phyloP scores from a whole-genome alignment of 2,329 filamentous ascomycete species.

The Arthroderma sp. region DNA sequence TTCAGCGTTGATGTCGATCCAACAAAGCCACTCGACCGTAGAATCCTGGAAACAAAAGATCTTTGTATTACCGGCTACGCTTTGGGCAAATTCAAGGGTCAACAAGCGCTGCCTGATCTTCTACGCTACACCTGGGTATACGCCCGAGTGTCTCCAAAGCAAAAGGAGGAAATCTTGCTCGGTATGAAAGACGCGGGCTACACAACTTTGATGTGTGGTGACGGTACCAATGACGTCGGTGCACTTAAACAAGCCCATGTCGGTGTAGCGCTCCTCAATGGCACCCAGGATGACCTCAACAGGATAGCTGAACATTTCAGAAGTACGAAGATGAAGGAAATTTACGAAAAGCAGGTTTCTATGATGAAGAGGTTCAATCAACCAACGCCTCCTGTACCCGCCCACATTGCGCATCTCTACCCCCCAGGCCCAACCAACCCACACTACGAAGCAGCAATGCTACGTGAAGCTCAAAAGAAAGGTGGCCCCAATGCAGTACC shows the following conservation, averaged over 20 bases:
- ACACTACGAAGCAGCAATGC: slow-evolving; percentile 84
- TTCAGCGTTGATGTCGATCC: slow-evolving; percentile 75
- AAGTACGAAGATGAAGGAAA: slow-evolving; percentile 94
- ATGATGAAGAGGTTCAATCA: slow-evolving; percentile 96
- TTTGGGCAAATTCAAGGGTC: slow-evolving; percentile 72
- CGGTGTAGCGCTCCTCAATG: slow-evolving; percentile 89
- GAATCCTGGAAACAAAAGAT: slow-evolving; percentile 75
- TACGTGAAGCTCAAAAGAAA: slow-evolving; percentile 72
- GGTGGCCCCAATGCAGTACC: slow-evolving; percentile 45
- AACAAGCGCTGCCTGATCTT: slow-evolving; percentile 61
- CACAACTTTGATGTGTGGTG: slow-evolving; percentile 96
- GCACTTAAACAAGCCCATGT: slow-evolving; percentile 97
- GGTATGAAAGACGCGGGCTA: slow-evolving; percentile 94
- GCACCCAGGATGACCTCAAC: slow-evolving; percentile 76
- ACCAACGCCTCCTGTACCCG: slow-evolving; percentile 79
- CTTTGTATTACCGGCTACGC: slow-evolving; percentile 94
- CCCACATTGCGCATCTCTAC: slow-evolving; percentile 84
- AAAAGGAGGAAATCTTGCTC: slow-evolving; percentile 96
- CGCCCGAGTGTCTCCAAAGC: slow-evolving; percentile 92
- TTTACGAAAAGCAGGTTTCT: slow-evolving; percentile 89
- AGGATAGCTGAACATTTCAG: slow-evolving; percentile 88
- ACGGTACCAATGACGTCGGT: slow-evolving; percentile 96
- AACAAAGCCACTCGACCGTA: slow-evolving; percentile 61
- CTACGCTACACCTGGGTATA: slow-evolving; percentile 94
- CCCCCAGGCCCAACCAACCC: slow-evolving; percentile 83